Conservation (phyloP, 2,329 filamentous ascomycete species). For the Cercospora sp. region DNA sequence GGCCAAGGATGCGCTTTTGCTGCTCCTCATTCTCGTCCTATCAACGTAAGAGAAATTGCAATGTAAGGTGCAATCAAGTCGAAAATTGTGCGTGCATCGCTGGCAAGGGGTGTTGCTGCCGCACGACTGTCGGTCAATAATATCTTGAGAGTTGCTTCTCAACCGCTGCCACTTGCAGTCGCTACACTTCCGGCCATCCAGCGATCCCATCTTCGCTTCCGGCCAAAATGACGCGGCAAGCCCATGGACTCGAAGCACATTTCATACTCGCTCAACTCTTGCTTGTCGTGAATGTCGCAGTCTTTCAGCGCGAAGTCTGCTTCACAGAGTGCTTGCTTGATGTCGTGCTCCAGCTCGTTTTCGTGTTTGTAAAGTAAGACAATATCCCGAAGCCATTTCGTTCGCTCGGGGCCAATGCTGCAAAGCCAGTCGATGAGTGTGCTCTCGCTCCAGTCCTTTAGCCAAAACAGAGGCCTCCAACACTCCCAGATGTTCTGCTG, state of each 20-base stretch:
- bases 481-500: conserved; percentile 30
- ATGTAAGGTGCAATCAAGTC: not conserved
- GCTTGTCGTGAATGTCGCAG: conserved; percentile 21
- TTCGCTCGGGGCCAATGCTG: conserved; percentile 23
- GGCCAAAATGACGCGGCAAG: conserved; percentile 32
- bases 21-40: not conserved
- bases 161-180: conserved; percentile 6
- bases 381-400: conserved; percentile 28
- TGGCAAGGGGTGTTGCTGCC: not conserved
- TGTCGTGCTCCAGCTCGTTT: conserved; percentile 27
- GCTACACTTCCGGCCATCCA: conserved; percentile 19
- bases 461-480: conserved; percentile 32
- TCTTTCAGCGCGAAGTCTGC: conserved; percentile 22
- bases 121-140: not conserved
- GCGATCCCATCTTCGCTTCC: conserved; percentile 23
- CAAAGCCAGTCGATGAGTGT: conserved; percentile 31
- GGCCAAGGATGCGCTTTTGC: not conserved
- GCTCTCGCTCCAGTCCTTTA: conserved; percentile 27
- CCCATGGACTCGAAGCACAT: conserved; percentile 28
- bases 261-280: conserved; percentile 30
- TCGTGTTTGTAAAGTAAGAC: conserved; percentile 31
- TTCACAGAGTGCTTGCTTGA: conserved; percentile 24
- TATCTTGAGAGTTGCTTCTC: not conserved
- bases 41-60: not conserved
- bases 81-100: not conserved